Percentiles rank a stretch among this genome's conserved stretches.
phyloP scores from a whole-genome alignment of 1,284 basidiomycete genomes.

The Bjerkandera adusta region DNA sequence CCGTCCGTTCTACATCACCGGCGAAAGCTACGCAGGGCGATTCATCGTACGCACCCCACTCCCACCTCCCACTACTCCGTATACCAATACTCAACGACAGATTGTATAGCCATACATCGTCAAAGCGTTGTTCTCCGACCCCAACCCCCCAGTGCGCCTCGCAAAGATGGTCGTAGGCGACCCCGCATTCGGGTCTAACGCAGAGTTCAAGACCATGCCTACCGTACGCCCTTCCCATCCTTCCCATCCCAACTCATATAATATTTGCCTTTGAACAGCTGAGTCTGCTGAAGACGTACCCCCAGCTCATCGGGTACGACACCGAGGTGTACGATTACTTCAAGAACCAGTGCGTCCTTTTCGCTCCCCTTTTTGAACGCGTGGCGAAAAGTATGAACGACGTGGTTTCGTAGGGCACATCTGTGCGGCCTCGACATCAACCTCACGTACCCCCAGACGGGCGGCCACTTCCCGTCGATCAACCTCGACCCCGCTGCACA shows the following conservation, averaged over 20 bases:
- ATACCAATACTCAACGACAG: too few relatives aligned
- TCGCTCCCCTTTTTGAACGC: too few relatives aligned
- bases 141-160: conserved; percentile 58
- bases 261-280: too few relatives aligned
- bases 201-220: conserved; percentile 51
- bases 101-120: conserved; percentile 16
- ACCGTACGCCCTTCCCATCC: conserved; percentile 41
- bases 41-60: conserved; percentile 47
- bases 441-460: conserved; percentile 66
- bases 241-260: too few relatives aligned
- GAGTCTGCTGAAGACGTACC: conserved; percentile 16
- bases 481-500: conserved; percentile 6
- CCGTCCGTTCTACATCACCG: conserved; percentile 59
- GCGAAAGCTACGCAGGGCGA: conserved; percentile 67
- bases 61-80: too few relatives aligned
- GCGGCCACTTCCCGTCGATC: conserved; percentile 43
- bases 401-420: conserved; percentile 46
- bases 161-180: conserved; percentile 67
- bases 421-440: conserved; percentile 68
- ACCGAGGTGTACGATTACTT: conserved; percentile 20
- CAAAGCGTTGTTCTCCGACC: conserved; percentile 13
- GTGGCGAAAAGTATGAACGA: too few relatives aligned
- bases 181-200: conserved; percentile 46
- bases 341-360: conserved; percentile 21
- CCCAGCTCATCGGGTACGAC: conserved; percentile 20